These are phyloP conservation scores for Hura crepitans DNA, from an alignment of 441 rosid genomes.

Conservation along the genomic window DNA sequence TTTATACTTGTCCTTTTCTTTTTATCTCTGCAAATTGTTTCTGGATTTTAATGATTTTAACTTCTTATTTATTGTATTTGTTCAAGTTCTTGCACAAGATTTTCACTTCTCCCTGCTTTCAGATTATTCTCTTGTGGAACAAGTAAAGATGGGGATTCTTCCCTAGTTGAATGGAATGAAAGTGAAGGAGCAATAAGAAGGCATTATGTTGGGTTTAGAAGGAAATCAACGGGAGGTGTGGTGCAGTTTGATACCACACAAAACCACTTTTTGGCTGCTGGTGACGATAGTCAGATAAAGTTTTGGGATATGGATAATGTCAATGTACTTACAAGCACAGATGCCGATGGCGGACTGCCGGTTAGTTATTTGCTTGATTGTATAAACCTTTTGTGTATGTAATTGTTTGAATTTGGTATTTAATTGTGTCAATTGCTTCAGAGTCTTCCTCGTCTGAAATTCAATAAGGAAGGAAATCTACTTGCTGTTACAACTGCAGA, in stretches of 20 bases:
- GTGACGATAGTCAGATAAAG: slow-evolving; percentile 76
- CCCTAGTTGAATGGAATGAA: slow-evolving; percentile 86
- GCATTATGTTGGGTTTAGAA: slow-evolving; percentile 58
- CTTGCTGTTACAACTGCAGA: slow-evolving; percentile 79
- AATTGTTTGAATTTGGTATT: slow-evolving; percentile 17
- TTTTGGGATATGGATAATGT: slow-evolving; percentile 84
- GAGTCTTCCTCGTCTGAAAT: slow-evolving; percentile 73
- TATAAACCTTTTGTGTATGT: slow-evolving; percentile 18
- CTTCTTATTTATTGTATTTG: not conserved
- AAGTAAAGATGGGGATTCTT: slow-evolving; percentile 81
- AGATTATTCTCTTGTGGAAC: slow-evolving; percentile 84
- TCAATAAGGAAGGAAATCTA: slow-evolving; percentile 83
- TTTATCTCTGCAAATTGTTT: not conserved
- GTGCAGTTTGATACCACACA: slow-evolving; percentile 79
- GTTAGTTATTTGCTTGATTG: slow-evolving; percentile 41
- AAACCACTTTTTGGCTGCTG: slow-evolving; percentile 85
- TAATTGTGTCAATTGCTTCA: slow-evolving; percentile 34
- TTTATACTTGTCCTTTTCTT: not conserved
- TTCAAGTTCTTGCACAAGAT: not conserved
- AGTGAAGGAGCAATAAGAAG: slow-evolving; percentile 83
- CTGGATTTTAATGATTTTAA: not conserved
- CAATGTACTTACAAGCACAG: slow-evolving; percentile 50
- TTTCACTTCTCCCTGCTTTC: slow-evolving; percentile 54
- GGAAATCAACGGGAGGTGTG: slow-evolving; percentile 50
- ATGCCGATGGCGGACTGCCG: slow-evolving; percentile 88